Evolutionary conservation across 768 basidiomycete species (phyloP), one percentile per base, ranked within the genome.

Genomic region (Russula dissimulans): DNA sequence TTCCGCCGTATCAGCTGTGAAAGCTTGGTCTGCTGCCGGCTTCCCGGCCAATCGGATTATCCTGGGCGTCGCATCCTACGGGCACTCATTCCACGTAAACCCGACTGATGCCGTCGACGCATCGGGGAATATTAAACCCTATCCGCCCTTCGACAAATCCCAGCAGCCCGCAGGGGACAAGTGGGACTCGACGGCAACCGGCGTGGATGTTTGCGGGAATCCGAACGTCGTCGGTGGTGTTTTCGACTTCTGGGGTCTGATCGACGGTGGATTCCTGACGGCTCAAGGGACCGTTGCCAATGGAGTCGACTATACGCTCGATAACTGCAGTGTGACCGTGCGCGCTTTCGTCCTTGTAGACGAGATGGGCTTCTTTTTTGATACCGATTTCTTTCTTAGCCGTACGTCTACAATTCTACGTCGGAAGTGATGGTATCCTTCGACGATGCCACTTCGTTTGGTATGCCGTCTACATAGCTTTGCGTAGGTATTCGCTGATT

Each of bases 31-130:
- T 7, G 17, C 11, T 9, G 65, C 65, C 7, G 59, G 59, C 11
- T 60, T 66, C n/a, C 65, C 63, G 0, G 0, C 9, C 12, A 22
- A 78, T 54, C 73, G 88, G 74, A 85, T 95, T 59, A 82, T 92
- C 32, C 81, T 97, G 7, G 95, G 93, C 55, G 84, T 95, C 0
- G 82, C 93, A 12, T 75, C 86, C 17, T 95, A 91, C 72, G 91
- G 90, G 0, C 91, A 91, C 72, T 83, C 89, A 22, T 94, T 77
- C 77, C 22, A 64, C 11, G 77, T 81, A 42, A 67, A 76, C 8
- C 48, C 69, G 4, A 65, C 60, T 18, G 64, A 72, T 39, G 81
- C 81, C 0, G 67, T 79, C 60, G 60, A 68, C 55, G 54, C 65
- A 15, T 56, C 49, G 9, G 74, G 67, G 10, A 63, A 65, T 9